A percentile compares a stretch with the other conserved stretches of the same genome.
These are phyloP conservation scores for Salicornia ramosissima DNA, from an alignment of 148 eudicot species.

Conservation along the genomic window DNA sequence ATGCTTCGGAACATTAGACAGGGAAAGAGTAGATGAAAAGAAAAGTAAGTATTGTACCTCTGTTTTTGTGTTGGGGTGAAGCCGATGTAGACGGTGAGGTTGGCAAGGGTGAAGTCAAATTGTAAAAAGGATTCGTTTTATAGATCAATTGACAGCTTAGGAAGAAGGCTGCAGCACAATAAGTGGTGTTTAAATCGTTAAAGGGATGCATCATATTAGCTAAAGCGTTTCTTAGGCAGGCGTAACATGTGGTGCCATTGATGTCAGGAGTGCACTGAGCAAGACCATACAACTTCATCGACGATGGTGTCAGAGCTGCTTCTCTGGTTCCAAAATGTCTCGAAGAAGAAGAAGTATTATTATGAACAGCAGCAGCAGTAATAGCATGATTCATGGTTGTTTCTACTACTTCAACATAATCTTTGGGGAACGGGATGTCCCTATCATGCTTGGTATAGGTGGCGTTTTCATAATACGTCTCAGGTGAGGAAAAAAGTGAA, in stretches of 20 bases:
- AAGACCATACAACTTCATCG: background rate
- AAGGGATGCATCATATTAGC: background rate
- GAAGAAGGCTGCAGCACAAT: background rate
- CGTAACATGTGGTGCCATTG: background rate
- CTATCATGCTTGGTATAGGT: no score
- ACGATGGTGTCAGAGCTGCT: background rate
- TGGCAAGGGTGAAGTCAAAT: background rate
- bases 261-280: conserved; percentile 12
- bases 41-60: no score
- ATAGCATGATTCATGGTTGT: background rate
- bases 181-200: background rate
- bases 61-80: no score
- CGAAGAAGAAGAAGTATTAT: no score
- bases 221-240: background rate
- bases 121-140: background rate
- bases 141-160: background rate
- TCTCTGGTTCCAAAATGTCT: background rate
- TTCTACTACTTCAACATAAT: background rate
- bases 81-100: no score
- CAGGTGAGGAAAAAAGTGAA: background rate
- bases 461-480: background rate
- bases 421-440: background rate
- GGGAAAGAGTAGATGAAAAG: no score
- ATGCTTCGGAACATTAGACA: no score
- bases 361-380: background rate